These are phyloP conservation scores for Fusarium aywerte DNA, from an alignment of 2,329 filamentous ascomycete genomes.

Conservation along the genomic window DNA sequence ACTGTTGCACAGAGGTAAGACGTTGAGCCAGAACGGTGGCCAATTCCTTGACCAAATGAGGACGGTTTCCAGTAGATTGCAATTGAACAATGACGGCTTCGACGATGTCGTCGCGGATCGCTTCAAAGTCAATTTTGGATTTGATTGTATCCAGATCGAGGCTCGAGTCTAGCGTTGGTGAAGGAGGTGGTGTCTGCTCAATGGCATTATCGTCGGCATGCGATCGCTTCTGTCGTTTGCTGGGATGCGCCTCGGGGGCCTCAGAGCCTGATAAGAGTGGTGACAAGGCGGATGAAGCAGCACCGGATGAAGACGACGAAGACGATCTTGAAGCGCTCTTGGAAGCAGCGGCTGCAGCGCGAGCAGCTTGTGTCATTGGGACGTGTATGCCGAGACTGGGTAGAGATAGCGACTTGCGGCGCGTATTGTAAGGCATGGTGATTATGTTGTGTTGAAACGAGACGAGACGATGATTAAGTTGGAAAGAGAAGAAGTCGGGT, in stretches of 20 bases:
- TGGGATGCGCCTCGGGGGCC: conserved; percentile 54
- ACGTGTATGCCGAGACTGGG: conserved; percentile 93
- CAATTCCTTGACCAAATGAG: conserved; percentile 94
- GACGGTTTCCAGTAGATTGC: conserved; percentile 88
- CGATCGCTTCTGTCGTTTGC: conserved; percentile 82
- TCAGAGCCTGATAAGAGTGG: conserved; percentile 48
- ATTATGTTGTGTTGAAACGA: conserved; percentile 18
- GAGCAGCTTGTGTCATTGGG: conserved; percentile 71
- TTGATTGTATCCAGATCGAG: conserved; percentile 45
- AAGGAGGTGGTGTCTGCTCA: conserved; percentile 75
- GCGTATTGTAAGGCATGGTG: conserved; percentile 92
- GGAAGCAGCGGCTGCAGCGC: conserved; percentile 63
- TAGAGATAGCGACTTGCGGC: conserved; percentile 93
- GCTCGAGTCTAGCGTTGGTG: conserved; percentile 49
- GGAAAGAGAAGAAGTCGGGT: conserved; percentile 14
- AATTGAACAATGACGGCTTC: conserved; percentile 89
- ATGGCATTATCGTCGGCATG: conserved; percentile 83
- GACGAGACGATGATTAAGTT: conserved; percentile 12
- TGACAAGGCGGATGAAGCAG: conserved; percentile 48
- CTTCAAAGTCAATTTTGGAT: conserved; percentile 70
- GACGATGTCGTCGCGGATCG: conserved; percentile 95
- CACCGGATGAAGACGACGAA: conserved; percentile 44
- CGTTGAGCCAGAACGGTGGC: conserved; percentile 80
- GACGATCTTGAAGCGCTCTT: conserved; percentile 51
- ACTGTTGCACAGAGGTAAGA: conserved; percentile 91